A percentile compares a stretch with the other conserved stretches of the same genome.
Conservation (phyloP, 2,329 filamentous ascomycete species). For the Aspergillaceae sp. region DNA sequence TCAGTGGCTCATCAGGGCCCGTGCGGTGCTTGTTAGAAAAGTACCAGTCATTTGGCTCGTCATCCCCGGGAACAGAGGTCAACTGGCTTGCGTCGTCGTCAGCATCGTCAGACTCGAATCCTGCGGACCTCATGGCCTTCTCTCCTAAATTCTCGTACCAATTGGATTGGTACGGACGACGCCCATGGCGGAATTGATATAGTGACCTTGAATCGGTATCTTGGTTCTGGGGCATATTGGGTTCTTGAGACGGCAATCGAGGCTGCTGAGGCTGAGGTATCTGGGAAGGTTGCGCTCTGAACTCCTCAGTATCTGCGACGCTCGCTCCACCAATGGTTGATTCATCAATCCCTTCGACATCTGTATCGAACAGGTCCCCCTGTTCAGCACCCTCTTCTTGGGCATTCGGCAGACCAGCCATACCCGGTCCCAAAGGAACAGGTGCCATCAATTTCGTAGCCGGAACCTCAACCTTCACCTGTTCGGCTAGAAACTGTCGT, state of each 20-base stretch:
- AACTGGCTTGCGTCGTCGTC: slow-evolving; percentile 22
- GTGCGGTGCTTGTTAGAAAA: slow-evolving; percentile 18
- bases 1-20: slow-evolving; percentile 23
- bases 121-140: slow-evolving; percentile 26
- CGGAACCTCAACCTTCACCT: slow-evolving; percentile 29
- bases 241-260: slow-evolving; percentile 3
- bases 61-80: slow-evolving; percentile 22
- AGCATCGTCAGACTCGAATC: slow-evolving; percentile 28
- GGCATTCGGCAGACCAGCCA: slow-evolving; percentile 11
- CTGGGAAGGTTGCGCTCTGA: slow-evolving; percentile 3
- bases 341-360: slow-evolving; percentile 37
- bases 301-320: slow-evolving; percentile 27
- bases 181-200: slow-evolving; percentile 17
- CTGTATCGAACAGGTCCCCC: slow-evolving; percentile 35
- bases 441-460: slow-evolving; percentile 16
- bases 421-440: slow-evolving; percentile 6
- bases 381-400: slow-evolving; percentile 10
- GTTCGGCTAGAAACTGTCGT: slow-evolving; percentile 26
- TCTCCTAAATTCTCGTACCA: slow-evolving; percentile 29
- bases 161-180: slow-evolving; percentile 18
- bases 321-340: slow-evolving; percentile 34
- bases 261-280: not conserved
- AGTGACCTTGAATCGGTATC: slow-evolving; percentile 13
- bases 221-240: slow-evolving; percentile 12
- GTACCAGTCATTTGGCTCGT: slow-evolving; percentile 22